These are phyloP conservation scores for Hydnomerulius pinastri DNA, from an alignment of 768 basidiomycete genomes.

Conservation along the genomic window DNA sequence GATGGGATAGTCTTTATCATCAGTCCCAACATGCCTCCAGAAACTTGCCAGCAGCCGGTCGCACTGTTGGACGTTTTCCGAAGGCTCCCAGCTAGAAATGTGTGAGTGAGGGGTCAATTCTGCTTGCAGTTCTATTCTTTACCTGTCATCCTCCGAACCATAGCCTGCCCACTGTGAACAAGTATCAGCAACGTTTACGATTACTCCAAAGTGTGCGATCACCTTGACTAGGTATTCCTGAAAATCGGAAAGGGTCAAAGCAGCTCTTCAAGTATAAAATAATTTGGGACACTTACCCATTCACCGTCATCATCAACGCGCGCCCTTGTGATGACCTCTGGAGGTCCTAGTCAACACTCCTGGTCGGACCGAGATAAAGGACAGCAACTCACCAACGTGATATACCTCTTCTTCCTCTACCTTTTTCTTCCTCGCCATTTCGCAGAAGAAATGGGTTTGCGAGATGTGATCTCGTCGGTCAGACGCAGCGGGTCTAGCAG, in stretches of 20 bases:
- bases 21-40: conserved; percentile 59
- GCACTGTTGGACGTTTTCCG: conserved; percentile 57
- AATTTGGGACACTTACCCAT: conserved; percentile 47
- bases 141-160: conserved; percentile 58
- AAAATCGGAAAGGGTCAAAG: not conserved
- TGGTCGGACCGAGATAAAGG: not conserved
- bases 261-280: not conserved
- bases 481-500: not conserved
- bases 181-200: conserved; percentile 2
- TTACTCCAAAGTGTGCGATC: not conserved
- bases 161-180: conserved; percentile 67
- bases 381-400: conserved; percentile 47
- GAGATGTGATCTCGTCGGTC: not conserved
- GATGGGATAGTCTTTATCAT: conserved; percentile 53
- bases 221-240: conserved; percentile 77
- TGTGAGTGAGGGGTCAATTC: conserved; percentile 1
- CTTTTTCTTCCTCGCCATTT: conserved; percentile 30
- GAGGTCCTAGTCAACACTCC: not conserved
- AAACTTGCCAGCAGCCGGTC: conserved; percentile 62
- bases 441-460: not conserved
- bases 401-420: conserved; percentile 38
- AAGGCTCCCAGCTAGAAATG: conserved; percentile 66
- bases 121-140: not conserved
- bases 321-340: conserved; percentile 65
- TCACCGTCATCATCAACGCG: conserved; percentile 48